Conservation (phyloP, 345 rosid species). For the Noccaea bulbosa region DNA sequence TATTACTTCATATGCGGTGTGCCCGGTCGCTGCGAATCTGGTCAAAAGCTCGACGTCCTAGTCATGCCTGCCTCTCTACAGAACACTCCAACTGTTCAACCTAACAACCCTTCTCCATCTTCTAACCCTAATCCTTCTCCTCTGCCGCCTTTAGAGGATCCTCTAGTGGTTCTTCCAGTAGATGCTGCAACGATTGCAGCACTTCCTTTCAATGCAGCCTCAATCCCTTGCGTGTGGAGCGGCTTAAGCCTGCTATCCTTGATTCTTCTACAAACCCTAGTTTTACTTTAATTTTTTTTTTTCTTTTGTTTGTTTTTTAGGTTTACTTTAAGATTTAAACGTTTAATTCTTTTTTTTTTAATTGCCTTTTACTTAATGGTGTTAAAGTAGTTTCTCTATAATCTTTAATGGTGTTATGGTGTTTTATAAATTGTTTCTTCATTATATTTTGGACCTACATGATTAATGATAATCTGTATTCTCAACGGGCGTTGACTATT, state of each 20-base stretch:
- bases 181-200: constrained; percentile 29
- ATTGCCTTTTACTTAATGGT: not conserved
- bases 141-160: constrained; percentile 18
- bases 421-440: too few relatives aligned
- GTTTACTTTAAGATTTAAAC: not conserved
- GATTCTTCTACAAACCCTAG: constrained; percentile 20
- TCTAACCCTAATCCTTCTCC: not conserved
- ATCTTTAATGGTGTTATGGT: too few relatives aligned
- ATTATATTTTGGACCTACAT: too few relatives aligned
- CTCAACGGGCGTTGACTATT: too few relatives aligned
- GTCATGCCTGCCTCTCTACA: constrained; percentile 27
- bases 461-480: too few relatives aligned
- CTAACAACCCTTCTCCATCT: constrained; percentile 14
- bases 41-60: constrained; percentile 39
- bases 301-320: constrained; percentile 3
- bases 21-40: constrained; percentile 36
- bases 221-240: constrained; percentile 11
- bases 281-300: not conserved
- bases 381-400: too few relatives aligned
- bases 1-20: constrained; percentile 35
- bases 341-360: not conserved
- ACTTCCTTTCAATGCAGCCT: constrained; percentile 29
- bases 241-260: constrained; percentile 22
- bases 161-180: constrained; percentile 35
- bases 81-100: not conserved